Base-by-base conservation (phyloP, 306 rosid genomes). In the Dryas octopetala region DNA sequence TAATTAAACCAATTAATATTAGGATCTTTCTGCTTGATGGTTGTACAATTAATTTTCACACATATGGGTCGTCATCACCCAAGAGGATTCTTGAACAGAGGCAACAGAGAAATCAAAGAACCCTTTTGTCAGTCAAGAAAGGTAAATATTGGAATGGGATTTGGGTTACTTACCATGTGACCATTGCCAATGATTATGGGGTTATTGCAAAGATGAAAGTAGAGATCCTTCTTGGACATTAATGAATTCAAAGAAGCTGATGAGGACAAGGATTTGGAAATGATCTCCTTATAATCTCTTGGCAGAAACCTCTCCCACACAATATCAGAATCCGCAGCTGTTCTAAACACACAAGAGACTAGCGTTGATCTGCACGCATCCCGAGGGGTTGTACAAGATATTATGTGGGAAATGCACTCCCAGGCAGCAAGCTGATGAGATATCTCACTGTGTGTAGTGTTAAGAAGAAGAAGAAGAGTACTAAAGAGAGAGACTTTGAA, bases 261-360 rank as follows among this genome's bases (percentile, higher is more conserved):
- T 7, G 28, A 38, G 1, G 77, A 41, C 12, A 46, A 8, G 0
- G 79, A 32, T 8, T 58, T 66, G 6, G 84, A 76, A 26, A 72
- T 73, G 59, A 83, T 48, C 1, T 68, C 59, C 58, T 1, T 38
- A 53, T 45, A 74, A 49, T 60, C 83, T 0, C 46, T 15, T 5
- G 80, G 88, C 50, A 80, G 66, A 52, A 80, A 65, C 14, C 1
- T 68, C 5, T 63, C 53, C 84, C 83, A 74, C 9, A 80, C 76
- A 53, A 45, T 38, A 68, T 74, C 79, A 9, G 83, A 67, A 64
- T 80, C 60, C 3, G 48, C 60, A 26, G 55, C 72, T 0, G 48
- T 16, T 61, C 32, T 49, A 16, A 74, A 74, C 10, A 51, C 13
- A 74, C 55, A 52, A 68, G 62, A 59, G 7, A 68, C 79, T 7